Conservation (phyloP, 202 grass and related monocot species). For the Eragrostis tef region DNA sequence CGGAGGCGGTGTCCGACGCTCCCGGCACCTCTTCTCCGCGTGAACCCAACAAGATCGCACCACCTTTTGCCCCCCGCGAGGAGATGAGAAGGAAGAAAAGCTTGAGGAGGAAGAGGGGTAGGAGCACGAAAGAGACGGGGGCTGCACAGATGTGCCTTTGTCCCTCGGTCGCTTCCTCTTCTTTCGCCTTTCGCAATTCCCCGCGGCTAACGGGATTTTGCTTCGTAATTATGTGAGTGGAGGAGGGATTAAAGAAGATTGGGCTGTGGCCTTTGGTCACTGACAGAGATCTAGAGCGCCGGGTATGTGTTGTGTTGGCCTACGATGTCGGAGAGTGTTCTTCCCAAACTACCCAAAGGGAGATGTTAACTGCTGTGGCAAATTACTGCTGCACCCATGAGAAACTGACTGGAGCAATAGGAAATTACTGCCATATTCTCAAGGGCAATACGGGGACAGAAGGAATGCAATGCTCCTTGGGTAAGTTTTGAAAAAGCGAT, state of each 20-base stretch:
- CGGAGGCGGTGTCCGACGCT: background rate
- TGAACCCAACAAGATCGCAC: constrained; percentile 38
- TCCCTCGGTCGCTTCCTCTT: background rate
- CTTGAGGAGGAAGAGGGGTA: constrained; percentile 24
- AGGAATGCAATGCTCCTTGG: background rate
- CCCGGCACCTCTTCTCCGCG: background rate
- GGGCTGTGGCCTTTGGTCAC: constrained; percentile 37
- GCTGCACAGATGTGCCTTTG: constrained; percentile 8
- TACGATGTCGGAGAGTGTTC: background rate
- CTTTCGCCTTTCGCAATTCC: background rate
- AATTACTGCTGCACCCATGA: background rate
- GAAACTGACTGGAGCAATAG: background rate
- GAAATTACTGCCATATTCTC: no score
- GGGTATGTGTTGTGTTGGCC: background rate
- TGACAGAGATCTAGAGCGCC: background rate
- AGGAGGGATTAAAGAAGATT: constrained; percentile 13
- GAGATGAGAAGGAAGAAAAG: constrained; percentile 32
- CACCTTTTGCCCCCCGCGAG: background rate
- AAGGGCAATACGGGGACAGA: background rate
- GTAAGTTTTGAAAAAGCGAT: background rate
- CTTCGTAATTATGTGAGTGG: background rate
- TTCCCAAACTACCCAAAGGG: constrained; percentile 36
- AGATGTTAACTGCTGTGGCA: background rate
- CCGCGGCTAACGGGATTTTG: constrained; percentile 23
- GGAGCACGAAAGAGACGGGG: constrained; percentile 26